These are phyloP conservation scores for Amylocarpus encephaloides DNA, from an alignment of 2,329 filamentous ascomycete genomes.

Conservation along the genomic window DNA sequence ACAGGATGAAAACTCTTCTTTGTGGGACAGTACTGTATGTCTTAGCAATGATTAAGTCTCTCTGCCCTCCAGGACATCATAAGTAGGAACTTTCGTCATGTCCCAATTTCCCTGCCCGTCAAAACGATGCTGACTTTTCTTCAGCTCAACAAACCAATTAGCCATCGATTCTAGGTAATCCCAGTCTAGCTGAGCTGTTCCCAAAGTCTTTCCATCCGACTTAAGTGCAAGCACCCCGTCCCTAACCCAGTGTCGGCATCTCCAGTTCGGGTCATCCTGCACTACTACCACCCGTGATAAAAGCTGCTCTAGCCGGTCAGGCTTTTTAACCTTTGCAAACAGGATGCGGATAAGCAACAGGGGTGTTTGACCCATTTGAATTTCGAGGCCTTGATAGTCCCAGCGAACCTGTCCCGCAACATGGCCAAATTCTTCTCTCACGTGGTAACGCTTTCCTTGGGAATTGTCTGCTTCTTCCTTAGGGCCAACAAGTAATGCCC, in stretches of 20 bases:
- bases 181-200: slow-evolving; percentile 36
- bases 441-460: slow-evolving; percentile 19
- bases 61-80: slow-evolving; percentile 7
- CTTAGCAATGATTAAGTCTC: too few relatives aligned
- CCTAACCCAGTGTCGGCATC: slow-evolving; percentile 37
- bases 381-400: not conserved
- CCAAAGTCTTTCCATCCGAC: slow-evolving; percentile 34
- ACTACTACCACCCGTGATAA: slow-evolving; percentile 25
- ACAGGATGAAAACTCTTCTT: too few relatives aligned
- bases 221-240: slow-evolving; percentile 32
- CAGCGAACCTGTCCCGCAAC: not conserved
- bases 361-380: not conserved
- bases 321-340: not conserved
- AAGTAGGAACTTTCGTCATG: slow-evolving; percentile 8
- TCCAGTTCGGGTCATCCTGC: slow-evolving; percentile 33
- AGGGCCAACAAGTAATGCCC: slow-evolving; percentile 28
- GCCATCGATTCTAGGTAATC: slow-evolving; percentile 31
- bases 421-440: not conserved
- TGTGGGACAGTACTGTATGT: too few relatives aligned
- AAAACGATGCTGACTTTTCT: slow-evolving; percentile 24
- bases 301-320: not conserved
- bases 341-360: not conserved
- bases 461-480: slow-evolving; percentile 20
- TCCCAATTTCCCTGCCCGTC: slow-evolving; percentile 12
- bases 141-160: slow-evolving; percentile 33